Base-by-base conservation (phyloP, 805 yeast species). In the Pichia ethanolica region DNA sequence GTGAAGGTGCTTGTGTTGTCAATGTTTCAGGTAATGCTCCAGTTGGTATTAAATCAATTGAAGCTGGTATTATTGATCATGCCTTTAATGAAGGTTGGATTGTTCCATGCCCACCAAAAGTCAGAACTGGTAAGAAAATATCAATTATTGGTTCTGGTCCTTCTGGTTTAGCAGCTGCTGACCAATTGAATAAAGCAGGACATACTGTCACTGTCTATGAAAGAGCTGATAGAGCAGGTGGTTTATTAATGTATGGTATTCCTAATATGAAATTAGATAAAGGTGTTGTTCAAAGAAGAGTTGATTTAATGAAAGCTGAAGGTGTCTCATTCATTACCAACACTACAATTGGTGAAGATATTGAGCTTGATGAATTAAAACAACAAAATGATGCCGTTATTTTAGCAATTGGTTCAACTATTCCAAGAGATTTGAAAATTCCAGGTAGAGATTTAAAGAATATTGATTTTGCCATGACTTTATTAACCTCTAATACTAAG, bases 181-280 rank as follows among this genome's bases (percentile, higher is more conserved):
- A 91, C 68, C 98, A 91, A 74, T 79, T 91, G 67, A 91, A 91
- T 78, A 85, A 82, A 64, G 97, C 98, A 35, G 99, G 99, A 50
- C 99, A 91, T 69, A 59, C 66, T 13, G 97, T 93, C 46, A 87
- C 90, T 35, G 93, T 91, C 44, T 91, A 84, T 67, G 99, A 91
- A 72, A 82, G 98, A 66, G 75, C 90, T 46, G 97, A 93, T 71
- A 81, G 97, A 68, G 86, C 91, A 44, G 99, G 99, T 75, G 99
- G 99, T 50, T 76, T 91, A 65, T 70, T 91, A 72, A 93, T 93
- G 98, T 91, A 91, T 69, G 99, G 99, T 80, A 91, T 91, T 71
- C 99, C 99, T 59, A 91, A 91, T 76, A 91, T 91, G 99, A 91
- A 91, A 74, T 77, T 91, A 60, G 99, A 91, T 70, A 91, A 91